phyloP scores from a whole-genome alignment of 495 filamentous ascomycete species.

The Ramalina peruviana region DNA sequence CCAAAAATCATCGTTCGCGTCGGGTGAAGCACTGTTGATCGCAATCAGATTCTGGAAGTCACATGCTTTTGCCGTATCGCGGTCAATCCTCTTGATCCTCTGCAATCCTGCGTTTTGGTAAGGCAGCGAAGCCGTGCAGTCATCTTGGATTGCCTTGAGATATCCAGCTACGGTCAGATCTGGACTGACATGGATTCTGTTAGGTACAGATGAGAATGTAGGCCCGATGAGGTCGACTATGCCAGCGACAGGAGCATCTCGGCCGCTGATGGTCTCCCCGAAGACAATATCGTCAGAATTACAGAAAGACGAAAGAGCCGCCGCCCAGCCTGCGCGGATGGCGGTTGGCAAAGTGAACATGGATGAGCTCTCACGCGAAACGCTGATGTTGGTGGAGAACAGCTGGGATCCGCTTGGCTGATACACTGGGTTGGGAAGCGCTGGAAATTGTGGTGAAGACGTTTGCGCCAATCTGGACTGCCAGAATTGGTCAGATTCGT shows the following conservation, averaged over 20 bases:
- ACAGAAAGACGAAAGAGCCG: slow-evolving; percentile 39
- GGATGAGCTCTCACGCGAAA: slow-evolving; percentile 23
- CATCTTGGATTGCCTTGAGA: slow-evolving; percentile 36
- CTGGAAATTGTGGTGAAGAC: slow-evolving; percentile 41
- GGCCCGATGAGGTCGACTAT: slow-evolving; percentile 38
- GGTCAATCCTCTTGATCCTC: slow-evolving; percentile 47
- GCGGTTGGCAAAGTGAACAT: slow-evolving; percentile 42
- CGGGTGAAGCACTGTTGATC: slow-evolving; percentile 23
- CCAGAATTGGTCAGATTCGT: slow-evolving; percentile 29
- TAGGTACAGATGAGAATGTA: slow-evolving; percentile 51
- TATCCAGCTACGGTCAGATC: slow-evolving; percentile 20
- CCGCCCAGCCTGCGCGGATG: slow-evolving; percentile 49
- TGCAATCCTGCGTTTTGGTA: slow-evolving; percentile 59
- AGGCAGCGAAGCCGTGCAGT: slow-evolving; percentile 36
- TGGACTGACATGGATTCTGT: slow-evolving; percentile 32
- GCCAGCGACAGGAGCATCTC: slow-evolving; percentile 32
- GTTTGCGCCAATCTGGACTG: slow-evolving; percentile 35
- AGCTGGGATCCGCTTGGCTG: slow-evolving; percentile 38
- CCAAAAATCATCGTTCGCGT: slow-evolving; percentile 21
- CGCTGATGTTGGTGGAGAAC: slow-evolving; percentile 34
- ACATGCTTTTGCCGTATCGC: slow-evolving; percentile 49
- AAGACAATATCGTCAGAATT: slow-evolving; percentile 41
- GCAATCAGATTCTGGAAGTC: slow-evolving; percentile 47
- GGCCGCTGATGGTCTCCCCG: slow-evolving; percentile 42
- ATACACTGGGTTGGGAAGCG: slow-evolving; percentile 39